Base-by-base conservation (phyloP, 2,329 filamentous ascomycete species). In the Microascus cirrosus region DNA sequence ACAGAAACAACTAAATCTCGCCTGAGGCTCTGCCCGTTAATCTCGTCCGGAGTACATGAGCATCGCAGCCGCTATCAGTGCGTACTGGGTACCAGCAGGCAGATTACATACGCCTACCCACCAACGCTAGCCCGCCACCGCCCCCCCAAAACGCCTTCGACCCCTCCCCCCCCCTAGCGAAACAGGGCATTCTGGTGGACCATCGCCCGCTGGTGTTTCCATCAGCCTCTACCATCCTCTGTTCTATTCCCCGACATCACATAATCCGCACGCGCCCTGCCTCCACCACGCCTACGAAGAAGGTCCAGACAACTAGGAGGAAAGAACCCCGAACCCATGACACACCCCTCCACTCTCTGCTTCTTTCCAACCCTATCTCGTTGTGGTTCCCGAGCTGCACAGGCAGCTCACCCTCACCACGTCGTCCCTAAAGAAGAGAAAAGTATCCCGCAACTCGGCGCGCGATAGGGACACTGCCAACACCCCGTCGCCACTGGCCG, bases 351-450 rank as follows among this genome's bases (percentile, higher is more conserved):
- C 55, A 60, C 58, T 57, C 61, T 61, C 58, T 35, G 22, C 57
- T 55, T 53, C 36, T 20, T 54, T 54, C 45, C 55, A 45, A 12
- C 39, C n/a, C n/a, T 35, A 58, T 45, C 53, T 55, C 50, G 52
- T 42, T 45, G 55, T 58, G 57, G 62, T 59, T 63, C 67, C 66
- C 72, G 81, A 84, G 81, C 81, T 84, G 81, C 81, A 66, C 65
- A 70, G 70, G 83, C 82, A 85, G 83, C 83, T 86, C 83, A 74
- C 78, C 71, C 77, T 80, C 83, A 86, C 79, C 73, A 86, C 83
- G 83, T 85, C 83, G 83, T 85, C 82, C 76, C 78, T 75, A 79
- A 86, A 86, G 82, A 86, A 86, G 83, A 79, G 83, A 78, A 86
- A 82, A 80, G 80, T 86, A 59, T 61, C 73, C 67, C 78, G 75